Base-by-base conservation (phyloP, 306 rosid genomes). In the Quillaja saponaria region DNA sequence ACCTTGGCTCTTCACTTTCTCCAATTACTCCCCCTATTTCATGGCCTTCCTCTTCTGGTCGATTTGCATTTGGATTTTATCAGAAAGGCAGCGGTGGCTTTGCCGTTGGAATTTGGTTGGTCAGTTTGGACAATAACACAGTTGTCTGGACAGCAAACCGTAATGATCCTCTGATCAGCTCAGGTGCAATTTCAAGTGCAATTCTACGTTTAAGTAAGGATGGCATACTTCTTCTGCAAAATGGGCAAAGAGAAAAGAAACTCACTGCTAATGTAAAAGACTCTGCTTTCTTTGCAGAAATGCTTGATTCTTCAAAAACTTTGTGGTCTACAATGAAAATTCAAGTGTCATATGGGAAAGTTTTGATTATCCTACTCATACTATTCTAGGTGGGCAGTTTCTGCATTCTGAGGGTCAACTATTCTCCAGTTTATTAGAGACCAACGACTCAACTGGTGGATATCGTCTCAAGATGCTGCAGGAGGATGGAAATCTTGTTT, bases 281-380 rank as follows among this genome's bases (percentile, higher is more conserved):
- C 1, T 2, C 21, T 25, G 73, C 73, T 60, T 48, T 34, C 31
- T 78, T 20, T 47, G 83, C 80, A 72, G 69, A 67, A 57, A 47
- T 78, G 67, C 80, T 65, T 44, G 77, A 78, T 55, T 34, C 71
- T 42, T n/a, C n/a, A 77, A 80, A 10, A 78, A 74, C 71, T 69
- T 78, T 25, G 74, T 69, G 16, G 42, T 78, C 1, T 64, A 65
- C 16, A 10, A 42, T 37, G 19, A 12, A 0, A 49, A 12, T 7
- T 20, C 19, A 16, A 8, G 8, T 6, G 39, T 63, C 56, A 57
- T 72, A 55, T 78, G 78, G 82, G 75, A 67, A 61, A 78, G 71
- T 63, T 77, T 77, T n/a, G 75, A 67, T 15, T 0, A 66, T 34
- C 79, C 82, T 16, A 71, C 71, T 0, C 61, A 72, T 59, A 64